phyloP scores from a whole-genome alignment of 2,329 filamentous ascomycete genomes.

The Fusarium redolens region DNA sequence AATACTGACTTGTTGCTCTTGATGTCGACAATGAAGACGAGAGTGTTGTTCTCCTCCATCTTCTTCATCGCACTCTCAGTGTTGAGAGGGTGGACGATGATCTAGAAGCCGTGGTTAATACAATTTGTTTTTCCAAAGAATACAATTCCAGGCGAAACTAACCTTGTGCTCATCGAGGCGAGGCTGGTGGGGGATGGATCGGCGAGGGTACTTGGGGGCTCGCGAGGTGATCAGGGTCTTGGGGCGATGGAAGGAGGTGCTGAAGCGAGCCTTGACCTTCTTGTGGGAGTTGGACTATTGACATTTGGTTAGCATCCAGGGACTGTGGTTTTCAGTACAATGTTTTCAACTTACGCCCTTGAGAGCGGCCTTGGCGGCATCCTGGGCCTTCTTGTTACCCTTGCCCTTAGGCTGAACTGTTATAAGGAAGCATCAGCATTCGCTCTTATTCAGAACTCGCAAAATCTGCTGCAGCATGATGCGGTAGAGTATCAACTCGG shows the following conservation, averaged over 20 bases:
- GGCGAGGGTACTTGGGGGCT: conserved; percentile 95
- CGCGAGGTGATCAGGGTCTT: conserved; percentile 95
- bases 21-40: conserved; percentile 96
- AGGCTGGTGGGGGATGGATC: conserved; percentile 88
- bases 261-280: conserved; percentile 90
- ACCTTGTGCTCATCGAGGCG: conserved; percentile 98
- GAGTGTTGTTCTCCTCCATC: conserved; percentile 99
- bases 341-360: conserved; percentile 81
- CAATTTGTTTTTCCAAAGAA: background rate
- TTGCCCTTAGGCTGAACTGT: conserved; percentile 73
- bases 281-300: conserved; percentile 71
- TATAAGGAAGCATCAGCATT: conserved; percentile 74
- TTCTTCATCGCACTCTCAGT: conserved; percentile 99
- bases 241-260: conserved; percentile 95
- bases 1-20: conserved; percentile 81
- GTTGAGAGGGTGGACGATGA: conserved; percentile 94
- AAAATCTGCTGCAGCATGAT: conserved; percentile 81
- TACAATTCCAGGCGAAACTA: conserved; percentile 51
- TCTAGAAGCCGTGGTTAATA: conserved; percentile 67
- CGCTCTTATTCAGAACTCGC: conserved; percentile 77
- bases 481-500: conserved; percentile 49
- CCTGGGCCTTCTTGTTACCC: conserved; percentile 86
- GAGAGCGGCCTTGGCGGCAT: conserved; percentile 92
- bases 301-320: background rate
- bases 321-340: background rate